Conservation (phyloP, 2,329 filamentous ascomycete species). For the Cephalotrichum gorgonifer region DNA sequence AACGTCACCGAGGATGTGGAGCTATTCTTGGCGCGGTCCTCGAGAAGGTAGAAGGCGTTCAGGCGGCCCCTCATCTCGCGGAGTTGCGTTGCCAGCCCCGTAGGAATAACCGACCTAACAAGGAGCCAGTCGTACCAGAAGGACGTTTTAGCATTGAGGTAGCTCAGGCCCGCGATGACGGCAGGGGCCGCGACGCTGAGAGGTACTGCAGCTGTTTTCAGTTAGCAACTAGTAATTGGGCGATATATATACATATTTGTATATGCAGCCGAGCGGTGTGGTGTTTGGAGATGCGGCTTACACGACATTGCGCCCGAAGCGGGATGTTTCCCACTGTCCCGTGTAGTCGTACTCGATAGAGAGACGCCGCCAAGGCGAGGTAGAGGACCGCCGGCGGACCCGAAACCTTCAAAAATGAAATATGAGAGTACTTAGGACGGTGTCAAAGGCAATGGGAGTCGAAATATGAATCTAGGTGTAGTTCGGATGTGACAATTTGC, state of each 20-base stretch:
- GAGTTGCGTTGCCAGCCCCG: slow-evolving; percentile 28
- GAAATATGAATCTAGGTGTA: neutral
- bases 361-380: no score
- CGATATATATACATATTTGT: no score
- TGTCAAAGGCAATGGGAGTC: neutral
- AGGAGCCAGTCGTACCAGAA: slow-evolving; percentile 56
- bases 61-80: slow-evolving; percentile 48
- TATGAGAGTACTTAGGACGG: no score
- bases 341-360: no score
- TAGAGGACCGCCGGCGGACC: neutral
- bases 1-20: slow-evolving; percentile 44
- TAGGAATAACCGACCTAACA: slow-evolving; percentile 41
- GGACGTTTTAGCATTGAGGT: slow-evolving; percentile 62
- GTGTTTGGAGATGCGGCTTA: neutral
- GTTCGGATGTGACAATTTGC: neutral
- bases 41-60: slow-evolving; percentile 67
- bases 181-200: slow-evolving; percentile 44
- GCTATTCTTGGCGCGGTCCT: slow-evolving; percentile 47
- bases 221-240: no score
- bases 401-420: neutral
- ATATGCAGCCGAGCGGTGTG: neutral
- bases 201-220: neutral
- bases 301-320: neutral
- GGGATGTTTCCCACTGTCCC: neutral
- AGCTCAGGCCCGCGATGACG: slow-evolving; percentile 58